Conservation (phyloP, 768 basidiomycete genomes). For the Trametes meyenii region DNA sequence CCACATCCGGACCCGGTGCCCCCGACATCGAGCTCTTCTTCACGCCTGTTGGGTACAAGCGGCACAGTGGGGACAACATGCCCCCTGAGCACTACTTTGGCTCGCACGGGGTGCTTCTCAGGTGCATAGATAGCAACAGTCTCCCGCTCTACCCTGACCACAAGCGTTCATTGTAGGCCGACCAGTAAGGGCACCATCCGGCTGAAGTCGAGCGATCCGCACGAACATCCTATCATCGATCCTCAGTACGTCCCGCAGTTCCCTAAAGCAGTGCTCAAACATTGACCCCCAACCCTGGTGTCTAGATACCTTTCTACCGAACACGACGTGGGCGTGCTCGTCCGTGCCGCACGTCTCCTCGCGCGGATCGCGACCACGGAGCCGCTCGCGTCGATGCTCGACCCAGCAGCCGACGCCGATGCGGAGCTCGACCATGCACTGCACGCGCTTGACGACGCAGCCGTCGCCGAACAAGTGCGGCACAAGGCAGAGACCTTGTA, state of each 20-base stretch:
- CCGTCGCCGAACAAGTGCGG: conserved; percentile 39
- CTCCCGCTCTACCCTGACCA: background rate
- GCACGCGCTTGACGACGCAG: conserved; percentile 35
- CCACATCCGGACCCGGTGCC: conserved; percentile 36
- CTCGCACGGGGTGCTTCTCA: conserved; percentile 34
- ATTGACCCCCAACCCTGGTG: background rate
- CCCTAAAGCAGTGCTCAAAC: background rate
- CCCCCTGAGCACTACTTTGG: conserved; percentile 26
- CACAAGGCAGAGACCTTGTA: conserved; percentile 44
- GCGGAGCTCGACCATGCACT: conserved; percentile 43
- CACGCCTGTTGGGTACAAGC: conserved; percentile 30
- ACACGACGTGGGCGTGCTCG: conserved; percentile 43
- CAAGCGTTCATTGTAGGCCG: conserved; percentile 36
- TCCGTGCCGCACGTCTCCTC: conserved; percentile 45
- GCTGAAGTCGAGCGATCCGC: conserved; percentile 44
- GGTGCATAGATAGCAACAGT: conserved; percentile 24
- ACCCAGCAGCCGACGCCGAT: conserved; percentile 31
- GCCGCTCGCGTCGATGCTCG: conserved; percentile 42
- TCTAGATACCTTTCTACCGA: conserved; percentile 46
- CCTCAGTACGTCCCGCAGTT: conserved; percentile 39
- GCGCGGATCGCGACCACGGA: conserved; percentile 41
- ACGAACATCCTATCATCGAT: conserved; percentile 46
- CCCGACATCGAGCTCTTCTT: conserved; percentile 41
- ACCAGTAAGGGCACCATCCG: conserved; percentile 45
- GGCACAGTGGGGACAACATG: conserved; percentile 17